phyloP scores from a whole-genome alignment of 1,284 basidiomycete species.

The Melampsora occidentalis region DNA sequence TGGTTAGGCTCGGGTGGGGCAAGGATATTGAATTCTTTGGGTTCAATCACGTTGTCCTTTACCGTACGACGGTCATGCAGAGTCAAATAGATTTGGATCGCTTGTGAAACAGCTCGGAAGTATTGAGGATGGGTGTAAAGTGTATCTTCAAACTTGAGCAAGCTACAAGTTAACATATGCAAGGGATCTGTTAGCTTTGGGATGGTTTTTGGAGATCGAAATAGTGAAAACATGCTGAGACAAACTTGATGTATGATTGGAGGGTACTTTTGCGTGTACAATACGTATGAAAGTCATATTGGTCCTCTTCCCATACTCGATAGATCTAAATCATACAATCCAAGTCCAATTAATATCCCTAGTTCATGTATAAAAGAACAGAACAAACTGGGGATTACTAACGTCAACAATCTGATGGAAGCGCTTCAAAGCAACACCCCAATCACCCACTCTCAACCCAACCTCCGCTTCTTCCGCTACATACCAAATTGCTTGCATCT shows the following conservation, averaged over 20 bases:
- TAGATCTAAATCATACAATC: conserved; percentile 13
- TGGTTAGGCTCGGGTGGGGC: background rate
- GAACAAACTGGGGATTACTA: conserved; percentile 7
- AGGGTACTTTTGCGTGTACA: conserved; percentile 85
- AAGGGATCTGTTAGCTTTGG: background rate
- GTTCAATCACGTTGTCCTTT: background rate
- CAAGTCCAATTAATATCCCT: background rate
- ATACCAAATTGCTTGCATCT: conserved; percentile 93
- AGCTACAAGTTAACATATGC: background rate
- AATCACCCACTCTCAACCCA: conserved; percentile 64
- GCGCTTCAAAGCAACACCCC: conserved; percentile 81
- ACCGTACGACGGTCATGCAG: conserved; percentile 19
- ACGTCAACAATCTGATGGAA: conserved; percentile 76
- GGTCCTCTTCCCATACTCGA: conserved; percentile 65
- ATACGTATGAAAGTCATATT: conserved; percentile 98
- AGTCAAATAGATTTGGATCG: conserved; percentile 19
- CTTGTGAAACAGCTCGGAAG: conserved; percentile 21
- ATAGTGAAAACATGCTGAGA: background rate
- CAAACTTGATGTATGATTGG: conserved; percentile 65
- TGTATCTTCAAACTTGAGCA: conserved; percentile 38
- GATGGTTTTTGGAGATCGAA: background rate
- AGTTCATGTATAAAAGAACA: background rate
- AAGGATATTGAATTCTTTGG: conserved; percentile 37
- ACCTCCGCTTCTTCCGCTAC: conserved; percentile 77
- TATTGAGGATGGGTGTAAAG: conserved; percentile 24